phyloP scores from a whole-genome alignment of 768 basidiomycete genomes.

The Xerocomellus chrysenteron region DNA sequence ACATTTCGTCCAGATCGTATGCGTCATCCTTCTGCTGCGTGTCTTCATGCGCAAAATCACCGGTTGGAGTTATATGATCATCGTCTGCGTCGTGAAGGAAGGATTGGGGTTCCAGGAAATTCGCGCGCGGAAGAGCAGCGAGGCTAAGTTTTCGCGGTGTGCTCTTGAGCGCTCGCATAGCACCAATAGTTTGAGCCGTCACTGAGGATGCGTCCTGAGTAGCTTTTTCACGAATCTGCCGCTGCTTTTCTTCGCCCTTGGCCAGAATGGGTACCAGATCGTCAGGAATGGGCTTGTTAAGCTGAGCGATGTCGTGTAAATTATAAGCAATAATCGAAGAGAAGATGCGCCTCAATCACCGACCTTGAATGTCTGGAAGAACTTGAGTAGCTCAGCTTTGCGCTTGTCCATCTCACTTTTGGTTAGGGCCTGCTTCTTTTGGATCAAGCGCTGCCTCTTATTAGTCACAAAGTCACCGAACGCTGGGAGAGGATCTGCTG shows the following conservation, averaged over 20 bases:
- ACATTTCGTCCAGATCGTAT: no score
- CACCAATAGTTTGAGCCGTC: slow-evolving; percentile 69
- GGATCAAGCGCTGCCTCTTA: slow-evolving; percentile 86
- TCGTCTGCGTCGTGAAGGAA: no score
- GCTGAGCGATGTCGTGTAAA: slow-evolving; percentile 40
- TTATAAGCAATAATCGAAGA: background rate
- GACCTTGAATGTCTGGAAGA: slow-evolving; percentile 94
- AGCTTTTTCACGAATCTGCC: slow-evolving; percentile 77
- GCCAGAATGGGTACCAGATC: slow-evolving; percentile 91
- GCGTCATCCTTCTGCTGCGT: no score
- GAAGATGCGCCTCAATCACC: slow-evolving; percentile 14
- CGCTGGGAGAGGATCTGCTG: slow-evolving; percentile 74
- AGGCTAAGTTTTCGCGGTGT: no score
- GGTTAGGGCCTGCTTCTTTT: slow-evolving; percentile 85
- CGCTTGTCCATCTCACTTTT: slow-evolving; percentile 95
- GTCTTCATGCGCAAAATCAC: no score
- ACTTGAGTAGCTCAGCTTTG: slow-evolving; percentile 89
- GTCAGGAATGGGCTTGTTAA: slow-evolving; percentile 93
- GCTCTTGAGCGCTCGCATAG: slow-evolving; percentile 38
- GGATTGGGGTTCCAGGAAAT: no score
- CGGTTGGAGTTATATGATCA: no score
- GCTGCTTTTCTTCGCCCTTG: slow-evolving; percentile 91
- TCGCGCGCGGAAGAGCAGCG: no score
- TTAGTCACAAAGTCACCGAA: slow-evolving; percentile 92
- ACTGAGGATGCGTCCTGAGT: slow-evolving; percentile 61